These are phyloP conservation scores for Alternaria triticimaculans DNA, from an alignment of 2,329 filamentous ascomycete species.

Conservation along the genomic window DNA sequence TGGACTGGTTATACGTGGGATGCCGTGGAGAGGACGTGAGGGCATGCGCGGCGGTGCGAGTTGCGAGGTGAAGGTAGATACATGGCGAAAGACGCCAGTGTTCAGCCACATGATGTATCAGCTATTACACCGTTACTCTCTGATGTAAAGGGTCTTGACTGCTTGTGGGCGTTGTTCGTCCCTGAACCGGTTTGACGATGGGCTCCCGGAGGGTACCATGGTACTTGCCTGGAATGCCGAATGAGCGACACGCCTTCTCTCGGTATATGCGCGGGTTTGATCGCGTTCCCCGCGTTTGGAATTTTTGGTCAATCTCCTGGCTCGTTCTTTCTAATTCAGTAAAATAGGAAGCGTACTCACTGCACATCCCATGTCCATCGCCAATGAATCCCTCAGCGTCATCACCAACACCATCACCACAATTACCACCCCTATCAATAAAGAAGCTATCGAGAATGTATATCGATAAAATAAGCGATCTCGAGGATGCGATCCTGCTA, in stretches of 20 bases:
- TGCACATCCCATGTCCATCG: not conserved
- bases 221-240: not conserved
- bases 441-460: not conserved
- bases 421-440: not conserved
- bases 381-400: not conserved
- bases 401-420: not conserved
- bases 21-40: not conserved
- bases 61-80: not conserved
- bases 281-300: not conserved
- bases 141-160: not conserved
- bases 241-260: not conserved
- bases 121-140: not conserved
- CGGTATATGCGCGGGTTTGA: not conserved
- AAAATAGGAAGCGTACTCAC: not conserved
- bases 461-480: not conserved
- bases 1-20: not conserved
- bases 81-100: not conserved
- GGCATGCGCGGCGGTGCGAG: not conserved
- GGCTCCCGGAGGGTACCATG: not conserved
- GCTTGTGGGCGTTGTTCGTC: not conserved
- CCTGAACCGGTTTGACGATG: not conserved
- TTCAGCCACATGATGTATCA: not conserved
- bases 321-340: not conserved
- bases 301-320: rapidly evolving
- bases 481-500: not conserved